Conservation (phyloP, 345 rosid species). For the Corymbia maculata region DNA sequence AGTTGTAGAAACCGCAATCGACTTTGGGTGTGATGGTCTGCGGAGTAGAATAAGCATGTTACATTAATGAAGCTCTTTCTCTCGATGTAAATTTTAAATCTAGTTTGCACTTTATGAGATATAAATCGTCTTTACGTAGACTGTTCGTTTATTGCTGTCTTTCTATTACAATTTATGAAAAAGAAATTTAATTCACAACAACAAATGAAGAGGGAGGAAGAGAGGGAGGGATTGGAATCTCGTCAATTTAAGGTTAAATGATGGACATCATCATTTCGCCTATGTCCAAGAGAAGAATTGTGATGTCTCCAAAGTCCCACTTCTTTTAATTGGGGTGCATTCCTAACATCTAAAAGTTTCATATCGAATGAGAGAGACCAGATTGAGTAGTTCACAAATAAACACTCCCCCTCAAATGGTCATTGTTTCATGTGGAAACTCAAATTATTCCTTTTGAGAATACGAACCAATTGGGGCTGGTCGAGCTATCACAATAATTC, state of each 20-base stretch:
- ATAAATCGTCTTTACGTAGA: neutral
- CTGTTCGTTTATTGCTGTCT: neutral
- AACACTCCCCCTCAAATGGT: neutral
- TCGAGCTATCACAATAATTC: neutral
- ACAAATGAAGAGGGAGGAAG: neutral
- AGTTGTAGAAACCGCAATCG: neutral
- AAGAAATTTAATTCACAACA: neutral
- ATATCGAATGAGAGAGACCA: neutral
- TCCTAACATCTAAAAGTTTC: neutral
- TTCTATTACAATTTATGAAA: neutral
- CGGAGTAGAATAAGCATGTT: neutral
- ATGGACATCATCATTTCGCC: neutral
- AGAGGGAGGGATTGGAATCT: neutral
- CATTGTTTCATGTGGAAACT: neutral
- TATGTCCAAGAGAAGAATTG: neutral
- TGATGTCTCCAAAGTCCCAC: neutral
- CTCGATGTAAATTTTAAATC: neutral
- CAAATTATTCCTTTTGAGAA: no score
- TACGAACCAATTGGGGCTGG: no score
- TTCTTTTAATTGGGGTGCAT: neutral
- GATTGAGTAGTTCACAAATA: neutral
- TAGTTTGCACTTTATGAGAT: neutral
- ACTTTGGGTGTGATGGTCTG: neutral
- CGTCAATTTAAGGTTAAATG: neutral
- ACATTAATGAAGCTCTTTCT: no score